Base-by-base conservation (phyloP, 345 rosid species). In the Euphorbia tirucalli region DNA sequence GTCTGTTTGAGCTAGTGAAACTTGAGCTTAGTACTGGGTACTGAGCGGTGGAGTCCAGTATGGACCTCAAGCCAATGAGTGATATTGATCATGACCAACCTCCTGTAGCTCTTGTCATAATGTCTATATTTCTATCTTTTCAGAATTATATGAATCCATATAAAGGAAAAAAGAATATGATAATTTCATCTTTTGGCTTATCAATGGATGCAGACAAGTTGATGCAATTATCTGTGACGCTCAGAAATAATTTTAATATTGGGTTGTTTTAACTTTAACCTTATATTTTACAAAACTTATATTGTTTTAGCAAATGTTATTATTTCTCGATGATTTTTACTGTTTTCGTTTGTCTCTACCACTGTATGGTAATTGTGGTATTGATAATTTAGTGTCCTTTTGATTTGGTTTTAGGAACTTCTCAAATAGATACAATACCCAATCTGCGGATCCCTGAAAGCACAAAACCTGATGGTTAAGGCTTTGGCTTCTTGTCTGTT, bases 401-500 rank as follows among this genome's bases (percentile, higher is more conserved):
- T 52, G 58, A 5, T 52, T 52, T n/a, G 24, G 58, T 3, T 46
- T 52, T 21, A n/a, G 11, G 25, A 19, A 52, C 25, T n/a, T 52
- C 25, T 52, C 4, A 4, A 52, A 52, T 14, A 15, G 41, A 59
- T 39, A 6, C 31, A 28, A 9, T 32, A 35, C 30, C 44, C n/a
- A 32, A 59, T 50, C 25, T 44, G 31, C 43, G 46, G n/a, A 58
- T 54, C n/a, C 25, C 16, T 11, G 64, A 21, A 65, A 62, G 30
- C 31, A 27, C 21, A 39, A 30, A 52, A 56, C 30, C 11, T 50
- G n/a, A 18, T n/a, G 22, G 13, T 46, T 10, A 54, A 31, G 3
- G 30, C 22, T 54, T 14, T 39, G n/a, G 30, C 1, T 61, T 22
- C 57, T 49, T 71, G 61, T 65, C 68, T 69, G 56, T 80, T 68